Base-by-base conservation (phyloP, 805 yeast species). In the Starmerella bombi region DNA sequence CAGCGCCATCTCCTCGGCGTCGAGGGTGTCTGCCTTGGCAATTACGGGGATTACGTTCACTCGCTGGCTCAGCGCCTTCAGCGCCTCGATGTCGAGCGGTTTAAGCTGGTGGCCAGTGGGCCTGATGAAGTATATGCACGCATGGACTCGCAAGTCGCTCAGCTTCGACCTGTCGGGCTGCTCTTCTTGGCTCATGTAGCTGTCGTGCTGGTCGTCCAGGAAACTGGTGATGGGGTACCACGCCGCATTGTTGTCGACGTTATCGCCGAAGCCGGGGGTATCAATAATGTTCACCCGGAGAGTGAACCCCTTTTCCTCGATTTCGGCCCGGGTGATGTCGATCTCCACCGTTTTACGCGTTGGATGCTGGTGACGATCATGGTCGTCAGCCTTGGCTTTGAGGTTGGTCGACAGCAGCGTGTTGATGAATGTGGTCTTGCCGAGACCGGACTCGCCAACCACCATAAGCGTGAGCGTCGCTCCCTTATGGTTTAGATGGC, bases 391-490 rank as follows among this genome's bases (percentile, higher is more conserved):
- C 54, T 62, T 61, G 46, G 61, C 54, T 61, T 65, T 50, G 58
- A 58, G 38, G 59, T 63, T 38, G 2, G 77, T 61, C 34, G 78
- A 77, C 58, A 83, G 80, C 47, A 86, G 66, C 7, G 93, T 77
- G 65, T 86, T 82, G 51, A 84, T 64, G 48, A 85, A 82, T 8
- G 62, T 59, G 31, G 60, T 55, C 36, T 69, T 72, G 34, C 93
- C 94, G 38, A 81, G 67, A 3, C 95, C 95, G 37, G 80, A 67
- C 59, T 80, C 85, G 23, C 96, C 95, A 36, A 80, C 85, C 28
- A 84, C 74, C 80, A 85, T 74, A 42, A 86, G 54, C 34, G 93
- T 83, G 61, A 82, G 80, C 20, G 75, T 66, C 17, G 82, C 75
- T 15, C 94, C 94, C 7, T 56, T 48, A 44, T 61, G 57, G 37